phyloP scores from a whole-genome alignment of 2,329 filamentous ascomycete species.

The Xylariaceae sp. region DNA sequence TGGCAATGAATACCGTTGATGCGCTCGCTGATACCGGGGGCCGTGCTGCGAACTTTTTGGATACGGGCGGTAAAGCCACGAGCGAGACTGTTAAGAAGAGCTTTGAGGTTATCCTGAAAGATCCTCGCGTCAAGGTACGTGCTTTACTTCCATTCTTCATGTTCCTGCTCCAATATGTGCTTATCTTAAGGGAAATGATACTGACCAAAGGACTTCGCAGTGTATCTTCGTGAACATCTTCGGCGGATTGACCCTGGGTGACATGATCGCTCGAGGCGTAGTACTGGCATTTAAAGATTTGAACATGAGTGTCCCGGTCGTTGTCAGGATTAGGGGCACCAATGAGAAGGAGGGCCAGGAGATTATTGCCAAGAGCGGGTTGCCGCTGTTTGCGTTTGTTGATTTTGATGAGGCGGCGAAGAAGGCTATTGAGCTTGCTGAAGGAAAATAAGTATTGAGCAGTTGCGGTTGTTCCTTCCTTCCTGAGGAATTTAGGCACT shows the following conservation, averaged over 20 bases:
- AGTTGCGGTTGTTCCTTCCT: no score
- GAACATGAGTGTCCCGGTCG: conserved; percentile 63
- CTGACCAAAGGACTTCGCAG: conserved; percentile 13
- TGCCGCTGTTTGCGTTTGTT: conserved; percentile 68
- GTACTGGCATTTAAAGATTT: conserved; percentile 69
- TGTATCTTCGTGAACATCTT: conserved; percentile 56
- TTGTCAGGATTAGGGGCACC: conserved; percentile 73
- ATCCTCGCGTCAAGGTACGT: conserved; percentile 67
- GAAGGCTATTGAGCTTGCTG: conserved; percentile 60
- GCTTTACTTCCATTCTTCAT: no score
- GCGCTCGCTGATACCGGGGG: conserved; percentile 66
- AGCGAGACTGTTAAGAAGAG: conserved; percentile 72
- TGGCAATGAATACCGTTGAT: conserved; percentile 90
- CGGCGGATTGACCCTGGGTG: conserved; percentile 61
- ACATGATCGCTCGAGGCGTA: conserved; percentile 77
- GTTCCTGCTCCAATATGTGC: no score
- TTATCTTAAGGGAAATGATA: no score
- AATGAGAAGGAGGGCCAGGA: conserved; percentile 67
- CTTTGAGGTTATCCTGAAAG: conserved; percentile 69
- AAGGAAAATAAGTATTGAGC: conserved; percentile 12
- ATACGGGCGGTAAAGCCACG: conserved; percentile 86
- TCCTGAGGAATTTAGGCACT: no score
- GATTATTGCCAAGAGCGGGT: conserved; percentile 64
- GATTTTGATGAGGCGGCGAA: conserved; percentile 69
- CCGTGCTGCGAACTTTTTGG: conserved; percentile 75